phyloP scores from a whole-genome alignment of 2,329 filamentous ascomycete species.

The Podosphaera xanthii region DNA sequence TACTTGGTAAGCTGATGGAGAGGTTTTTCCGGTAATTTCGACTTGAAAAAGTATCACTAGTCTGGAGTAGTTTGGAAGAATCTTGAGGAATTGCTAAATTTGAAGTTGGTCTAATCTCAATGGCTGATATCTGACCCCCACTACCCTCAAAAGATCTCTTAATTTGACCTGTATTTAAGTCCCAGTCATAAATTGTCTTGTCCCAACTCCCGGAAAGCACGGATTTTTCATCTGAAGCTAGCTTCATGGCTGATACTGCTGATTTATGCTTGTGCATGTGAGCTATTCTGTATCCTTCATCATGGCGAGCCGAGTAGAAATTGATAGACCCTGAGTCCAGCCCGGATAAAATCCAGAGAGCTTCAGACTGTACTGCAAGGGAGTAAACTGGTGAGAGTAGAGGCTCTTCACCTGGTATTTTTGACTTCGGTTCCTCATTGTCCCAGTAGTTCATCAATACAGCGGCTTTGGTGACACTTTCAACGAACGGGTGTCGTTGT shows the following conservation, averaged over 20 bases:
- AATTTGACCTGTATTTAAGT: constrained; percentile 63
- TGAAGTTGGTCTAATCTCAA: constrained; percentile 64
- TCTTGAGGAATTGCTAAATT: constrained; percentile 54
- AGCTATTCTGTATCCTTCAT: constrained; percentile 76
- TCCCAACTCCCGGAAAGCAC: constrained; percentile 92
- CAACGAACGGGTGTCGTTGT: constrained; percentile 88
- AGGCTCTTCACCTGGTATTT: constrained; percentile 26
- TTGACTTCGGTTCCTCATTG: constrained; percentile 51
- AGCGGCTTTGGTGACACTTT: constrained; percentile 87
- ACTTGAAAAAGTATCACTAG: constrained; percentile 50
- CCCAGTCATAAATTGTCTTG: constrained; percentile 85
- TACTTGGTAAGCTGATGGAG: constrained; percentile 26
- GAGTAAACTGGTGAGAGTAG: constrained; percentile 81
- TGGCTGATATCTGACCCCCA: constrained; percentile 64
- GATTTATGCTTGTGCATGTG: constrained; percentile 68
- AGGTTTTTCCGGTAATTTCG: constrained; percentile 41
- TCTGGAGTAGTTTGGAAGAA: constrained; percentile 31
- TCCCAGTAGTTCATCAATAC: constrained; percentile 96
- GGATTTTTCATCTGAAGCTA: constrained; percentile 67
- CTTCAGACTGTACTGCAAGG: constrained; percentile 71
- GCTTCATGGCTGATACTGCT: constrained; percentile 66
- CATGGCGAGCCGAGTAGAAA: constrained; percentile 75
- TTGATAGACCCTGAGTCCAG: constrained; percentile 84
- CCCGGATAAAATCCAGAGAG: constrained; percentile 77
- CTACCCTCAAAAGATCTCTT: constrained; percentile 56